Conservation (phyloP, 129 eudicot species). For the Tanacetum coccineum region DNA sequence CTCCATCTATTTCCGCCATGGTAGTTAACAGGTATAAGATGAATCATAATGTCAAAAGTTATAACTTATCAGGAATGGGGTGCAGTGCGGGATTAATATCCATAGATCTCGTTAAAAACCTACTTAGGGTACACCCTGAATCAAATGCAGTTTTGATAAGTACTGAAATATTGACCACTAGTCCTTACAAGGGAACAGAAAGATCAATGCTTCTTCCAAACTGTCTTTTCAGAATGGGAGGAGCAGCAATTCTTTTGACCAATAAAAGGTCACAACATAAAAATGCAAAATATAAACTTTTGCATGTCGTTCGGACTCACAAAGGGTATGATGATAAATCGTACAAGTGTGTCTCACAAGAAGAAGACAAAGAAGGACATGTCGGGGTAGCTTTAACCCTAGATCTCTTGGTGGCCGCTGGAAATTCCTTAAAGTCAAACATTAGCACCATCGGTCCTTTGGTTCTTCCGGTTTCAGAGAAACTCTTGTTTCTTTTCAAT, state of each 20-base stretch:
- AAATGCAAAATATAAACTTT: background rate
- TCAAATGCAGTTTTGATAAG: slow-evolving; percentile 4
- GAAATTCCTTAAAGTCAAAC: background rate
- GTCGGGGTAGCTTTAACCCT: background rate
- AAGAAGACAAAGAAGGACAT: slow-evolving; percentile 12
- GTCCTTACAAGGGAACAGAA: background rate
- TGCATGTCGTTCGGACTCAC: background rate
- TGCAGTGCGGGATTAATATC: slow-evolving; percentile 14
- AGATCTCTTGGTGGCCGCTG: background rate
- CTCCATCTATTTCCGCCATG: background rate
- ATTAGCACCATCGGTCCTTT: too few species aligned
- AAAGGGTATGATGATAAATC: slow-evolving; percentile 1
- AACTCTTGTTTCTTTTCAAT: too few species aligned
- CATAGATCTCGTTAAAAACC: background rate
- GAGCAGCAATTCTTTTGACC: background rate
- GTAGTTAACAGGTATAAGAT: background rate
- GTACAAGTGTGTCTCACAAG: background rate
- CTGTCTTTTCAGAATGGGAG: slow-evolving; percentile 11
- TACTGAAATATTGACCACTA: background rate
- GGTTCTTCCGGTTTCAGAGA: too few species aligned
- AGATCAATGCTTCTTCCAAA: slow-evolving; percentile 6
- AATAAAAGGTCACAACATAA: background rate
- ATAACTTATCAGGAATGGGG: slow-evolving; percentile 6
- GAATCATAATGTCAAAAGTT: background rate
- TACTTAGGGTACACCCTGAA: background rate